Evolutionary conservation across 1,284 basidiomycete species (phyloP), one percentile per base, ranked within the genome.

Genomic region (Pholiota adiposa): DNA sequence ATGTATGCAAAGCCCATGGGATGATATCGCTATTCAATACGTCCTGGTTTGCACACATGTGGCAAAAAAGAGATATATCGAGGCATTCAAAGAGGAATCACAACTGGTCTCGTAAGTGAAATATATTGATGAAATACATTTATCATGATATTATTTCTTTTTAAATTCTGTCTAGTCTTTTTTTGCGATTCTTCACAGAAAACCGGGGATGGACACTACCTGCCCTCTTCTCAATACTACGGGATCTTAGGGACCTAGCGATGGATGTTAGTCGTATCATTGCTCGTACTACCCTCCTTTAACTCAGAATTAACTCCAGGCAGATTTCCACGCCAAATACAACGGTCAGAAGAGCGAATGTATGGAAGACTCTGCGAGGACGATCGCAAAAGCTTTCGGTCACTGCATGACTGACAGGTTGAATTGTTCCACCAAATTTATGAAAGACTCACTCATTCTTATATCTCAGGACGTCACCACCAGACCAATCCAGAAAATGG

Each of bases 381-480:
- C 89, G 31, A 91, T 97, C 55, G 92, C 93, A 61, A 98, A 96
- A 71, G 96, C 94, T 4, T 98, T 99, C 75, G 89, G 91, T 14
- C 85, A 87, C 59, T 98, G 96, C 72, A 85, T 97, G 63, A 94
- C 87, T 6, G 97, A 98, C 72, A 85, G 96, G 92, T 93, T 5
- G 65, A 61, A 80, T 60, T 38, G 12, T 8, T 51, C 34, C 5
- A 43, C 18, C 16, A 2, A 53, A 56, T 52, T 29, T 36, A 52
- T 21, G n/a, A n/a, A n/a, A n/a, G n/a, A n/a, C 18, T 21, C 34
- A 29, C 25, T 53, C 36, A 14, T 11, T 23, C 51, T 31, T 34
- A 25, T 58, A n/a, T 7, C 44, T 21, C 61, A 87, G 90, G 67
- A 81, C 76, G 56, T 91, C 89, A 56, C 83, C 89, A 58, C 79